These are phyloP conservation scores for Emmonsiellopsis sp. DNA, from an alignment of 2,329 filamentous ascomycete genomes.

Conservation along the genomic window DNA sequence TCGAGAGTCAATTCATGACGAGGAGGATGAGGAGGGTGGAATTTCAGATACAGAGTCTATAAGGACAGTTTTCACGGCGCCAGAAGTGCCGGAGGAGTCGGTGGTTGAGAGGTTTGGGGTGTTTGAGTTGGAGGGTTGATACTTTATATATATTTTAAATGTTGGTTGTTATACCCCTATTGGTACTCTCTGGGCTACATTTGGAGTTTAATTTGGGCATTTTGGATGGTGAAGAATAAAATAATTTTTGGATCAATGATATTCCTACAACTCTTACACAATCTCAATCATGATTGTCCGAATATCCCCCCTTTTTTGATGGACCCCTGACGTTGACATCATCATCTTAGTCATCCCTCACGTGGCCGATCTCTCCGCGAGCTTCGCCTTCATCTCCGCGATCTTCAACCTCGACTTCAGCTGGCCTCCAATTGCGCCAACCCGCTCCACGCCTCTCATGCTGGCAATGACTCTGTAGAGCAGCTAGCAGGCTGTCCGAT, in stretches of 20 bases:
- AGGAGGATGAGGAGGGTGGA: background rate
- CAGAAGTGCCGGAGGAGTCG: constrained; percentile 8
- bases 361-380: background rate
- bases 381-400: background rate
- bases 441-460: background rate
- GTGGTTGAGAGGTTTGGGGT: background rate
- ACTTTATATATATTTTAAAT: background rate
- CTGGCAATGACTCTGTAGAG: background rate
- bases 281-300: no score
- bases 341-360: background rate
- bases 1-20: background rate
- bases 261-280: no score
- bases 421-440: background rate
- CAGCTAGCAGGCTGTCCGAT: background rate
- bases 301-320: no score
- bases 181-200: no score
- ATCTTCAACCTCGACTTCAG: background rate
- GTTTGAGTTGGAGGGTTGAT: constrained; percentile 2
- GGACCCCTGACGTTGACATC: no score
- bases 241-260: no score
- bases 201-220: no score
- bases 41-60: constrained; percentile 16
- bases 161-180: no score
- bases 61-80: constrained; percentile 20
- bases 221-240: no score